Base-by-base conservation (phyloP, 306 rosid genomes). In the Alnus glutinosa region DNA sequence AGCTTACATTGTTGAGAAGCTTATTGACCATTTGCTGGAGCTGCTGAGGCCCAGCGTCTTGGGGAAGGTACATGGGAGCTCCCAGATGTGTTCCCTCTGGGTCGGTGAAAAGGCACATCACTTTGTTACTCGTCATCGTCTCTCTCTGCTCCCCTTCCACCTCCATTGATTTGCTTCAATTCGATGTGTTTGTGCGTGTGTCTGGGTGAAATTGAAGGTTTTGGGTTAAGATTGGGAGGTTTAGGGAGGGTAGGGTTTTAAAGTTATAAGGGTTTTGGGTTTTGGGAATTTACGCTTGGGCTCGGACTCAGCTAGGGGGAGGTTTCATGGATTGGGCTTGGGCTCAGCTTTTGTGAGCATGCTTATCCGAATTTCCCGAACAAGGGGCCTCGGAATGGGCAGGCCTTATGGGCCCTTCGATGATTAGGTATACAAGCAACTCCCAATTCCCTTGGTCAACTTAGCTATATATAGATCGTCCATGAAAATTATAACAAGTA, bases 1-100 rank as follows among this genome's bases (percentile, higher is more conserved):
- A 62, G 13, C 23, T 84, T 86, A 92, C 98, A 74, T 93, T 90
- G 76, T 73, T 70, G 1, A 88, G 92, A 81, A 93, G 92, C 79
- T 85, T 83, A 74, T 95, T 91, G 68, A 95, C 99, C 78, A 93
- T 89, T 57, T 83, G 97, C 58, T 88, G 90, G 16, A 95, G 98
- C 18, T 95, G 96, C 51, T 80, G 90, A 2, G 94, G 93, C 79
- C 88, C 92, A 49, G 86, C 83, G 67, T 88, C 88, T 58, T 90
- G 97, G 67, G 98, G 96, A 4, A 93, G 85, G 82, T 90, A 89
- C 88, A 90, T 86, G 58, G 96, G 62, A 69, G 84, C 76, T 77
- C 88, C 93, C 46, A 92, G 49, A 13, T 94, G 91, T 55, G 81
- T 77, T 12, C 93, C 97, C 28, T 92, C 94, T 30, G 97, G 94